phyloP scores from a whole-genome alignment of 2,329 filamentous ascomycete genomes.

The Fusarium sp. region DNA sequence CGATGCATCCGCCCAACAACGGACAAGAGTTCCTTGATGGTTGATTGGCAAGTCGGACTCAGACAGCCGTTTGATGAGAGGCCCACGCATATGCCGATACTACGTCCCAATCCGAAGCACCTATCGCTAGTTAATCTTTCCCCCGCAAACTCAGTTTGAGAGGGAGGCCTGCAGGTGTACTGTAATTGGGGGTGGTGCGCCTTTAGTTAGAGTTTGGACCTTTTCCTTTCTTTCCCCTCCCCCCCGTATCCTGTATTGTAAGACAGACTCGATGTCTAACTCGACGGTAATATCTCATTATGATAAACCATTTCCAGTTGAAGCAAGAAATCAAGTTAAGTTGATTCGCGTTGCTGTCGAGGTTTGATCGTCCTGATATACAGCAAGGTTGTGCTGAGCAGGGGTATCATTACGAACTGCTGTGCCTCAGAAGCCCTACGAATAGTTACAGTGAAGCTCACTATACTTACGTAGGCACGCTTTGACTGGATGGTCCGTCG shows the following conservation, averaged over 20 bases:
- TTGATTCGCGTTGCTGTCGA: not conserved
- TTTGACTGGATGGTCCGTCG: not conserved
- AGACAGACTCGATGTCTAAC: not conserved
- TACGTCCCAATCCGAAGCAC: not conserved
- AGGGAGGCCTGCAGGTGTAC: not conserved
- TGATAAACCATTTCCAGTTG: not conserved
- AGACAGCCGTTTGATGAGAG: constrained; percentile 26
- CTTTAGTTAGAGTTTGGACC: constrained; percentile 16
- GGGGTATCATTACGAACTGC: constrained; percentile 10
- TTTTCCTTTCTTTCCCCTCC: not conserved
- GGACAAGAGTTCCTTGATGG: constrained; percentile 6
- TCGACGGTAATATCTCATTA: not conserved
- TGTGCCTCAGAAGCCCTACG: not conserved
- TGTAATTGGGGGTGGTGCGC: constrained; percentile 9
- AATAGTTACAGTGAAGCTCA: not conserved
- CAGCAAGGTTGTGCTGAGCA: constrained; percentile 9
- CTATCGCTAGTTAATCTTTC: not conserved
- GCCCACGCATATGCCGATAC: constrained; percentile 23
- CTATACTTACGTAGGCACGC: not conserved
- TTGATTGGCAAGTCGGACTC: constrained; percentile 21
- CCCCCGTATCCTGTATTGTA: not conserved
- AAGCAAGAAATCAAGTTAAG: not conserved
- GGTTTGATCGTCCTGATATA: constrained; percentile 16
- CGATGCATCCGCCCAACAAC: constrained; percentile 23
- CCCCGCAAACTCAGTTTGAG: not conserved